phyloP scores from a whole-genome alignment of 805 yeast genomes.

The Priceomyces carsonii region DNA sequence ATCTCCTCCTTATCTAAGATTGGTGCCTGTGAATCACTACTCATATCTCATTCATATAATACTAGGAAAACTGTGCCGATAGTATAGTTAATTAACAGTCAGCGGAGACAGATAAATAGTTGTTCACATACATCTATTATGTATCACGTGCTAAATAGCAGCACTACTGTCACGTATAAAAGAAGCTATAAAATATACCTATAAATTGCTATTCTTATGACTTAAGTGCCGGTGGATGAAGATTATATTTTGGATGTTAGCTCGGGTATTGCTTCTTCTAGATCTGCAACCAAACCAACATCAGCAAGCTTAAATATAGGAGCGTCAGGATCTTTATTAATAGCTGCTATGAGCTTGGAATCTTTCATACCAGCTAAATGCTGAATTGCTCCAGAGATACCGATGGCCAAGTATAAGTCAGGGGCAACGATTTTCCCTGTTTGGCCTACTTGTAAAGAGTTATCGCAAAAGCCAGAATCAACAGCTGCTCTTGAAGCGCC shows the following conservation, averaged over 20 bases:
- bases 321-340: constrained; percentile 92
- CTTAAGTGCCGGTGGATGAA: too few relatives aligned
- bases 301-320: constrained; percentile 93
- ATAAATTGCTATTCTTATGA: too few relatives aligned
- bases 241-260: constrained; percentile 66
- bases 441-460: constrained; percentile 96
- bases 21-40: constrained; percentile 7
- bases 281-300: constrained; percentile 84
- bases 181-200: too few relatives aligned
- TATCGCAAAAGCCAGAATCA: constrained; percentile 93
- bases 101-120: too few relatives aligned
- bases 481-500: constrained; percentile 99
- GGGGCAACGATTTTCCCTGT: constrained; percentile 99
- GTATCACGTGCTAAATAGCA: too few relatives aligned
- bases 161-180: too few relatives aligned
- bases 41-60: constrained; percentile 6
- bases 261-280: constrained; percentile 87
- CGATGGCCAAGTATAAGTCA: constrained; percentile 88
- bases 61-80: too few relatives aligned
- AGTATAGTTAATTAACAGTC: too few relatives aligned
- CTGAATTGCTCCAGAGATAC: constrained; percentile 96
- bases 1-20: constrained; percentile 6
- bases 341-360: constrained; percentile 88
- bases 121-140: too few relatives aligned
- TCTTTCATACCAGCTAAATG: constrained; percentile 99